Percentiles rank a stretch among this genome's conserved stretches.
phyloP scores from a whole-genome alignment of 1,284 basidiomycete species.

The Spongispora temasekensis region DNA sequence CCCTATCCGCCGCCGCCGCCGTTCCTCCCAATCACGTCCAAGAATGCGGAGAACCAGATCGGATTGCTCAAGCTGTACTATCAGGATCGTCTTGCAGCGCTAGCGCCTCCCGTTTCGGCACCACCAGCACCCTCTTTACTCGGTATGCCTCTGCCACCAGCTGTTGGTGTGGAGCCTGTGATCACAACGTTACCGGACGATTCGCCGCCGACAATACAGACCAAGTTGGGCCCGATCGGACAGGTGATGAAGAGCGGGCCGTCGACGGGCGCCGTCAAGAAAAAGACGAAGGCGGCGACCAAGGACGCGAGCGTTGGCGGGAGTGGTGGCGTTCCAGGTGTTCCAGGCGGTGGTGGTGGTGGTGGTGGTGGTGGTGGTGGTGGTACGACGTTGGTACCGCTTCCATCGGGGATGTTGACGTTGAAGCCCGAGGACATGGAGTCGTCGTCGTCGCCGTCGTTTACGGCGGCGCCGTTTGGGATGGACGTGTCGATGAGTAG shows the following conservation, averaged over 20 bases:
- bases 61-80: slow-evolving; percentile 84
- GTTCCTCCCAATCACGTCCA: slow-evolving; percentile 68
- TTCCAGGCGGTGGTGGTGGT: too few relatives aligned
- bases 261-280: slow-evolving; percentile 47
- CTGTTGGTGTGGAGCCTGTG: neutral
- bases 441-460: too few relatives aligned
- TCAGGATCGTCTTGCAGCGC: slow-evolving; percentile 52
- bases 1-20: slow-evolving; percentile 87
- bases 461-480: slow-evolving; percentile 12
- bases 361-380: too few relatives aligned
- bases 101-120: slow-evolving; percentile 31
- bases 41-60: slow-evolving; percentile 75
- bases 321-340: slow-evolving; percentile 24
- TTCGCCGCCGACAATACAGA: slow-evolving; percentile 50
- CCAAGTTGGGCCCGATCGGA: slow-evolving; percentile 75
- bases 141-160: slow-evolving; percentile 20
- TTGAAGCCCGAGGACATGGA: slow-evolving; percentile 33
- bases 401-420: slow-evolving; percentile 22
- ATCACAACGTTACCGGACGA: slow-evolving; percentile 53
- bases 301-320: slow-evolving; percentile 23
- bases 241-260: slow-evolving; percentile 53
- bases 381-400: too few relatives aligned
- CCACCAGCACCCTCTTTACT: slow-evolving; percentile 7
- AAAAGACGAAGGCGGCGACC: slow-evolving; percentile 30
- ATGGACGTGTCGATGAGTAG: neutral